These are phyloP conservation scores for Allium cepa DNA, from an alignment of 106 monocot species.

Conservation along the genomic window DNA sequence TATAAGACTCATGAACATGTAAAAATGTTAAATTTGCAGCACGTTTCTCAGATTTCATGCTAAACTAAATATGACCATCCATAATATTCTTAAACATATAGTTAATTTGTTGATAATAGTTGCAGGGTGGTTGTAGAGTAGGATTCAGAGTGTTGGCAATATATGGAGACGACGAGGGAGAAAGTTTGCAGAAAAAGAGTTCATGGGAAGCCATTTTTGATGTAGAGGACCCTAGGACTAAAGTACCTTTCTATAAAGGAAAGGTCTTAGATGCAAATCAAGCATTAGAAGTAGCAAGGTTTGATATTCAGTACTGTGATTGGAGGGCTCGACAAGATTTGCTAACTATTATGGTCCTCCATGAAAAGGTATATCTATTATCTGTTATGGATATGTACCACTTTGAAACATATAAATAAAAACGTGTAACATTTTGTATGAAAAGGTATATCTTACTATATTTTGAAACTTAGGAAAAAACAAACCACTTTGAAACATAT, in stretches of 20 bases:
- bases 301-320: slow-evolving; percentile 90
- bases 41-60: background rate
- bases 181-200: slow-evolving; percentile 43
- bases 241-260: slow-evolving; percentile 37
- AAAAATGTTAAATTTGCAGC: background rate
- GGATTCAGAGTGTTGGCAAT: slow-evolving; percentile 14
- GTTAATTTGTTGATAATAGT: background rate
- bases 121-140: slow-evolving; percentile 3
- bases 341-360: slow-evolving; percentile 82
- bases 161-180: slow-evolving; percentile 22
- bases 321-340: slow-evolving; percentile 96
- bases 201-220: slow-evolving; percentile 75
- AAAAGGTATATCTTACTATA: too few species aligned
- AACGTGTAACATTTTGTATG: too few species aligned
- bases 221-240: slow-evolving; percentile 81
- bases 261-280: slow-evolving; percentile 70
- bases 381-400: background rate
- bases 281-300: slow-evolving; percentile 86
- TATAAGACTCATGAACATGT: background rate
- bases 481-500: too few species aligned
- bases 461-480: too few species aligned
- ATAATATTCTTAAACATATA: background rate
- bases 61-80: background rate
- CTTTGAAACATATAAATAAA: too few species aligned
- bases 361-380: slow-evolving; percentile 58